Evolutionary conservation across 2,329 filamentous ascomycete genomes (phyloP).

Genomic region (Neurospora sp.): DNA sequence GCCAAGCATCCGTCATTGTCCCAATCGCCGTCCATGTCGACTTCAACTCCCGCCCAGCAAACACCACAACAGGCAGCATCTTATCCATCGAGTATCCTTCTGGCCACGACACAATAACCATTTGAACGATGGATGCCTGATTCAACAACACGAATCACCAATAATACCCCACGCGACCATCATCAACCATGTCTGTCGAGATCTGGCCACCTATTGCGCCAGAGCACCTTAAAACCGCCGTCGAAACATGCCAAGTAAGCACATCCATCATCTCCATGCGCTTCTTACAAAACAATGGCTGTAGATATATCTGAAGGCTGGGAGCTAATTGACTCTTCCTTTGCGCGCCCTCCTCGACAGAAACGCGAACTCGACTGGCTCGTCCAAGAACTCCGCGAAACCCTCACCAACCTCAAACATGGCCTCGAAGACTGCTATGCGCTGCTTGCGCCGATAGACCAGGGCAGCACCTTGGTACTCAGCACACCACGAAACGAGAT

Average conservation of each 20-base stretch:
- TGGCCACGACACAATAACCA: not conserved
- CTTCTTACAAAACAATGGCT: constrained; percentile 2
- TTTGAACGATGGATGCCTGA: constrained; percentile 20
- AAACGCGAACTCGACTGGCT: constrained; percentile 46
- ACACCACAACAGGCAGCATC: not conserved
- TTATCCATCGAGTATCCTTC: not conserved
- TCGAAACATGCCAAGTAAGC: constrained; percentile 41
- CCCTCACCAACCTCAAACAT: constrained; percentile 40
- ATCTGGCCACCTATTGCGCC: constrained; percentile 47
- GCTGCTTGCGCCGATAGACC: constrained; percentile 73
- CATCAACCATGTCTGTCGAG: constrained; percentile 41
- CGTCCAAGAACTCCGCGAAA: constrained; percentile 36
- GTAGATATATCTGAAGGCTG: constrained; percentile 9
- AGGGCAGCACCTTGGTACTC: constrained; percentile 80
- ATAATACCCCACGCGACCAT: constrained; percentile 1
- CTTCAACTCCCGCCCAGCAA: not conserved
- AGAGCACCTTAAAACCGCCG: constrained; percentile 38
- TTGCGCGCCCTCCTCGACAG: constrained; percentile 22
- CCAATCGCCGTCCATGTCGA: constrained; percentile 1
- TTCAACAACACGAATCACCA: constrained; percentile 1
- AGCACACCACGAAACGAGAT: constrained; percentile 79
- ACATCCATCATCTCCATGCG: not conserved
- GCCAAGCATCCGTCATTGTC: not conserved
- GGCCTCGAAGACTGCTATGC: constrained; percentile 84
- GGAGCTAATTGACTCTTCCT: constrained; percentile 22